phyloP scores from a whole-genome alignment of 176 grass and related monocot species.

The Oryza rufipogon region DNA sequence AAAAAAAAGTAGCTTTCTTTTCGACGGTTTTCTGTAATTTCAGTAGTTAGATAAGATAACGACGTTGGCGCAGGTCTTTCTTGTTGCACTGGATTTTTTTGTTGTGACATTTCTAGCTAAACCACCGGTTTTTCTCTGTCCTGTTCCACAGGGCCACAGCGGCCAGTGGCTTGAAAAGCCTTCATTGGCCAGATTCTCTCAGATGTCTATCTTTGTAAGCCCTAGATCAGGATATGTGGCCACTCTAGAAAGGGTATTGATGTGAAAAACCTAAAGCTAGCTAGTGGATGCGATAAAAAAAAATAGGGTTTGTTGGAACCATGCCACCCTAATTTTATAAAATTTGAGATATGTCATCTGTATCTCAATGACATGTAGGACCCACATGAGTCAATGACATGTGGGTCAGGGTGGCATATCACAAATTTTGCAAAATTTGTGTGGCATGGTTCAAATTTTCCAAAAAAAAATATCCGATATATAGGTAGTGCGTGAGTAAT shows the following conservation, averaged over 20 bases:
- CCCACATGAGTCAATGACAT: too few relatives aligned
- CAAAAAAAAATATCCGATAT: not conserved
- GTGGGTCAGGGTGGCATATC: too few relatives aligned
- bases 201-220: not conserved
- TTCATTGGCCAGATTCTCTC: not conserved
- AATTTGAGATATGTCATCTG: too few relatives aligned
- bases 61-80: not conserved
- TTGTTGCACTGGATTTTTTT: not conserved
- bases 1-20: too few relatives aligned
- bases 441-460: too few relatives aligned
- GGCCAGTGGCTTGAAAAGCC: not conserved
- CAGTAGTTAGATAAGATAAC: not conserved
- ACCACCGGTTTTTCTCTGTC: not conserved
- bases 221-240: not conserved
- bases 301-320: too few relatives aligned
- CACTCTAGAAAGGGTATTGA: not conserved
- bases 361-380: too few relatives aligned
- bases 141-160: not conserved
- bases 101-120: not conserved
- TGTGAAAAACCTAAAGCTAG: not conserved
- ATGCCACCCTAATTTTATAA: too few relatives aligned
- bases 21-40: not conserved
- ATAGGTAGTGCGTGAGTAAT: not conserved
- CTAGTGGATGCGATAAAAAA: not conserved
- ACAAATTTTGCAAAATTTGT: too few relatives aligned